Conservation (phyloP, 108 stramenopile species). For the Licmophora abbreviata region DNA sequence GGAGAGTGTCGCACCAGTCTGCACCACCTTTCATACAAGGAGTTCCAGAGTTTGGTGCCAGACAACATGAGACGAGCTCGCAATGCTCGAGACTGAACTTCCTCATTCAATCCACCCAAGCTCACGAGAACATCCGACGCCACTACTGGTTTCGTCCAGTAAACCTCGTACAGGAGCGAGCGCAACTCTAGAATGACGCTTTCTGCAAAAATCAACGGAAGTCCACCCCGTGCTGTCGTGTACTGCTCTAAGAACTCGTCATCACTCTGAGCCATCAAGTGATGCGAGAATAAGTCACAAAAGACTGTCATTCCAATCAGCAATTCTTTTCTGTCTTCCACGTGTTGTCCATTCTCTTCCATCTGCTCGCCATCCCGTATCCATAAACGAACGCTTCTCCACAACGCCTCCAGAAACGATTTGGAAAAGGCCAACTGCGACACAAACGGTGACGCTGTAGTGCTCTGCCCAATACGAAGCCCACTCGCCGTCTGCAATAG, state of each 20-base stretch:
- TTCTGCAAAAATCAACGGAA: constrained; percentile 29
- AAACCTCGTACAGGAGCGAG: constrained; percentile 44
- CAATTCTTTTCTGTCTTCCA: constrained; percentile 4
- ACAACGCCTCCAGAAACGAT: constrained; percentile 2
- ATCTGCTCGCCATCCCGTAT: background rate
- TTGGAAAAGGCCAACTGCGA: constrained; percentile 39
- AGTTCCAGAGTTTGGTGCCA: constrained; percentile 81
- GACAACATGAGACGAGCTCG: constrained; percentile 52
- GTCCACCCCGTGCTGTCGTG: background rate
- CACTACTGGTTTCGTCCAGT: constrained; percentile 67
- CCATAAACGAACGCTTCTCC: background rate
- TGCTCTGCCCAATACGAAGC: constrained; percentile 25
- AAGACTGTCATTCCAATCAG: constrained; percentile 35
- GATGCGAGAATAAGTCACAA: constrained; percentile 70
- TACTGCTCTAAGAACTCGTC: constrained; percentile 58
- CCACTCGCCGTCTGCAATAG: constrained; percentile 43
- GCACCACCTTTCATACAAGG: constrained; percentile 78
- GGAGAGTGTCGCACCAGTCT: constrained; percentile 41
- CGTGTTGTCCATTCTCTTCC: background rate
- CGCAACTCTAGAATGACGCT: constrained; percentile 36
- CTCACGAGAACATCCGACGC: constrained; percentile 22
- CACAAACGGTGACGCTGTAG: constrained; percentile 44
- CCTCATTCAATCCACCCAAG: constrained; percentile 2
- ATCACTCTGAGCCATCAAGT: constrained; percentile 65
- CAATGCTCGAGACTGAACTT: constrained; percentile 5